These are phyloP conservation scores for Cyamopsis tetragonoloba DNA, from an alignment of 306 rosid genomes.

Conservation along the genomic window DNA sequence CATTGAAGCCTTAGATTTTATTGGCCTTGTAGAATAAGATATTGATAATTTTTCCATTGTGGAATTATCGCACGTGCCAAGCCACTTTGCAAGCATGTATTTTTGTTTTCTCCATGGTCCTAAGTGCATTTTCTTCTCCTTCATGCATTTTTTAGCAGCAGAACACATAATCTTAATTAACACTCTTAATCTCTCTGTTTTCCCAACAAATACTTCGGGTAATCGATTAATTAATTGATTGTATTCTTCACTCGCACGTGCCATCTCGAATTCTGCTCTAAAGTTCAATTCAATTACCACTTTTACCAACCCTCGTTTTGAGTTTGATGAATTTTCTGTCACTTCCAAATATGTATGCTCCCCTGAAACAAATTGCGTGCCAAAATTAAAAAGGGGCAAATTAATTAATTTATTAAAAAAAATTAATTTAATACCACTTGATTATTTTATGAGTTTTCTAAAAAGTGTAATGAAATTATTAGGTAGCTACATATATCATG, in stretches of 20 bases:
- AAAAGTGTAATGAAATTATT: neutral
- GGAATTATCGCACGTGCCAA: constrained; percentile 45
- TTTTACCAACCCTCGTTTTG: constrained; percentile 39
- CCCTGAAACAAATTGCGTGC: constrained; percentile 36
- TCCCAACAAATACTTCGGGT: constrained; percentile 73
- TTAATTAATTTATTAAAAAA: too few relatives aligned
- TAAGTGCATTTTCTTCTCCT: constrained; percentile 82
- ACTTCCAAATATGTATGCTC: constrained; percentile 74
- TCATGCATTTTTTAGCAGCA: constrained; percentile 76
- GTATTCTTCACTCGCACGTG: constrained; percentile 61
- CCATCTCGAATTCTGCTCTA: constrained; percentile 77
- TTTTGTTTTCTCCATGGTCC: constrained; percentile 85
- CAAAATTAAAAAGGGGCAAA: neutral
- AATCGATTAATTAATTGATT: constrained; percentile 41
- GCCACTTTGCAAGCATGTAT: constrained; percentile 91
- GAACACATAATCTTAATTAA: constrained; percentile 64
- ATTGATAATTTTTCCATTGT: constrained; percentile 31
- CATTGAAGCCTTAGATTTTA: constrained; percentile 63
- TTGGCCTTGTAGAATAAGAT: constrained; percentile 17
- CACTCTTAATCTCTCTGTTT: constrained; percentile 50
- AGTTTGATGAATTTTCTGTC: constrained; percentile 36
- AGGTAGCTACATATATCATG: too few relatives aligned
- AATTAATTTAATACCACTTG: neutral
- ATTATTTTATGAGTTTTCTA: neutral
- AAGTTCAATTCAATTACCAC: constrained; percentile 67